These are phyloP conservation scores for Debaryomyces maramus DNA, from an alignment of 805 yeast genomes.

Conservation along the genomic window DNA sequence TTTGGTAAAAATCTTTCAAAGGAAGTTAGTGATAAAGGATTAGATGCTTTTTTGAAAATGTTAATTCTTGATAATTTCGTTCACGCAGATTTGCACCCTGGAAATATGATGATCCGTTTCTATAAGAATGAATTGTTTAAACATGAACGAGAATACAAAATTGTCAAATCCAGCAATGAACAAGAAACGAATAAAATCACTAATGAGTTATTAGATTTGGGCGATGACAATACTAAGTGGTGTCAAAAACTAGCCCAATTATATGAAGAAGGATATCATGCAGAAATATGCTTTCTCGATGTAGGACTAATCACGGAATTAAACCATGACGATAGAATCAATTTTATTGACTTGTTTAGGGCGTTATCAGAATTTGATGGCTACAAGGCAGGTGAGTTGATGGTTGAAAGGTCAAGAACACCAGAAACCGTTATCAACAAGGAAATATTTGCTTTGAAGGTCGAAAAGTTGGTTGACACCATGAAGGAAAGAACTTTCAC, in stretches of 20 bases:
- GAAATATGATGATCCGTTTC: conserved; percentile 81
- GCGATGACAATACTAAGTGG: conserved; percentile 43
- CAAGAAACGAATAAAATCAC: conserved; percentile 49
- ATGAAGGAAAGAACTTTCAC: conserved; percentile 89
- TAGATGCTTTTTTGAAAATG: conserved; percentile 93
- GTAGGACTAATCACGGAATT: conserved; percentile 93
- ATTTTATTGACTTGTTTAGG: conserved; percentile 85
- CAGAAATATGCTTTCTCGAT: conserved; percentile 88
- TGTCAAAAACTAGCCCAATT: conserved; percentile 46
- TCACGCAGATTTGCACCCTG: conserved; percentile 97
- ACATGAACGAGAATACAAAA: conserved; percentile 44
- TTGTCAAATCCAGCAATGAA: conserved; percentile 44
- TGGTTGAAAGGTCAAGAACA: conserved; percentile 92
- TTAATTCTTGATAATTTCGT: conserved; percentile 88
- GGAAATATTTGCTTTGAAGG: conserved; percentile 85
- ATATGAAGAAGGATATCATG: conserved; percentile 61
- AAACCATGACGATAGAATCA: conserved; percentile 70
- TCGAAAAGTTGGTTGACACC: conserved; percentile 75
- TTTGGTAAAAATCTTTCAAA: conserved; percentile 57
- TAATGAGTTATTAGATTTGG: conserved; percentile 35
- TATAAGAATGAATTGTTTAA: conserved; percentile 48
- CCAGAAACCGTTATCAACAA: conserved; percentile 88
- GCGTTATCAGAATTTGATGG: conserved; percentile 93
- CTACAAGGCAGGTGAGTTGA: conserved; percentile 87
- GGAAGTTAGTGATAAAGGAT: conserved; percentile 73